These are phyloP conservation scores for Fraxinus pennsylvanica DNA, from an alignment of 257 asterid species.

Conservation along the genomic window DNA sequence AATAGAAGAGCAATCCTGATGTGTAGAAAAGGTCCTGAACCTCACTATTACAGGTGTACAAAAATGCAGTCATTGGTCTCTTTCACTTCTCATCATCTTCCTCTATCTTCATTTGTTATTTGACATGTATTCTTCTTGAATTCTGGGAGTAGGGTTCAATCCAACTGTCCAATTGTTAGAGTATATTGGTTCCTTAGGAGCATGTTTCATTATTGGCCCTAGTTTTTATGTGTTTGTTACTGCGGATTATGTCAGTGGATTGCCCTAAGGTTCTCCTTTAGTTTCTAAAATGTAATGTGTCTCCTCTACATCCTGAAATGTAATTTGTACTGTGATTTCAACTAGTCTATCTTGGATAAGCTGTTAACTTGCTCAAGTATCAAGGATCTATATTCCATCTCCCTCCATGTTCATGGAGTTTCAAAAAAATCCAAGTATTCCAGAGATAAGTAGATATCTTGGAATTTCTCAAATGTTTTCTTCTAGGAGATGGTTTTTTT, in stretches of 20 bases:
- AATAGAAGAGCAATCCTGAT: not conserved
- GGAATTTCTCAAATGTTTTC: not conserved
- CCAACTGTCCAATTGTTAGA: not conserved
- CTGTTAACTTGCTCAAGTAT: not conserved
- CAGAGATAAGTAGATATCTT: not conserved
- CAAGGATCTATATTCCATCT: not conserved
- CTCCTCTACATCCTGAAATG: no score
- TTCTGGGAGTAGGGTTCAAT: not conserved
- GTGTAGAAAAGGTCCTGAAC: not conserved
- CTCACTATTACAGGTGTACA: not conserved
- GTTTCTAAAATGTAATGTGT: not conserved
- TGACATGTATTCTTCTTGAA: not conserved
- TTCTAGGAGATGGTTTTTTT: slow-evolving; percentile 10
- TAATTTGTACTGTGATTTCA: not conserved
- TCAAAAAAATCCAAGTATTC: no score
- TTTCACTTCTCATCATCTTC: no score
- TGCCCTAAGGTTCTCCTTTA: not conserved
- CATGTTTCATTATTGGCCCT: not conserved
- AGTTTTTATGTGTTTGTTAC: not conserved
- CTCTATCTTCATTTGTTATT: not conserved
- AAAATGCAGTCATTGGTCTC: not conserved
- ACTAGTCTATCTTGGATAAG: not conserved
- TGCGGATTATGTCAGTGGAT: not conserved
- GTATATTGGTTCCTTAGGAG: not conserved
- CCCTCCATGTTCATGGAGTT: not conserved